Base-by-base conservation (phyloP, 2,329 filamentous ascomycete species). In the Anisogramma anomala region DNA sequence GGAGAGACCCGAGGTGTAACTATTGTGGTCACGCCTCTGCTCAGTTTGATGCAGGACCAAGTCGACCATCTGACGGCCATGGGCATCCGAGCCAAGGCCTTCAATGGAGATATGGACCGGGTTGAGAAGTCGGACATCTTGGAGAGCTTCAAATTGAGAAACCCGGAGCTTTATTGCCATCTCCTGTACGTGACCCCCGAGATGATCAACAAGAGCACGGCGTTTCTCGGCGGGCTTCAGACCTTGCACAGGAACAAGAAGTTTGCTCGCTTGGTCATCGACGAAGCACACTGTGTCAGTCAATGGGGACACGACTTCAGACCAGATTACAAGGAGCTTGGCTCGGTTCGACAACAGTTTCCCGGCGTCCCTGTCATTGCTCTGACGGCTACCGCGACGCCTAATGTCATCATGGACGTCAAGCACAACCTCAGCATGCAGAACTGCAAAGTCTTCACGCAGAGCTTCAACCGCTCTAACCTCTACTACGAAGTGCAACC, bases 251-350 rank as follows among this genome's bases (percentile, higher is more conserved):
- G 62, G 11, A 77, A 77, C 37, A 67, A 71, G 3, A 84, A 81
- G 52, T 75, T 98, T 39, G 89, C 93, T 13, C 78, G 91, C 19
- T 77, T 98, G 36, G 91, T 98, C 39, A 94, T 98, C 48, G 91
- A 98, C 52, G 93, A 98, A 63, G 91, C 91, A n/a, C 91, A 98
- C 59, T 98, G 91, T 59, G 89, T 98, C 19, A 96, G 91, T 59
- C 88, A 98, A 66, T 98, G 91, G 91, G 91, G 91, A 1, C 91
- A 98, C 52, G 91, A 98, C 59, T 98, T 98, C 57, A 78, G 93
- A 33, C 89, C 88, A 1, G 89, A 96, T 57, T 98, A 98, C 66
- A 94, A 94, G 60, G 74, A 75, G 22, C 68, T 98, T 3, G 86
- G 88, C 20, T 71, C 78, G 44, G 67, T 95, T 32, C 75, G 89